A percentile compares a stretch with the other conserved stretches of the same genome.
Conservation (phyloP, 148 eudicot genomes). For the Rhododendron griersonianum region DNA sequence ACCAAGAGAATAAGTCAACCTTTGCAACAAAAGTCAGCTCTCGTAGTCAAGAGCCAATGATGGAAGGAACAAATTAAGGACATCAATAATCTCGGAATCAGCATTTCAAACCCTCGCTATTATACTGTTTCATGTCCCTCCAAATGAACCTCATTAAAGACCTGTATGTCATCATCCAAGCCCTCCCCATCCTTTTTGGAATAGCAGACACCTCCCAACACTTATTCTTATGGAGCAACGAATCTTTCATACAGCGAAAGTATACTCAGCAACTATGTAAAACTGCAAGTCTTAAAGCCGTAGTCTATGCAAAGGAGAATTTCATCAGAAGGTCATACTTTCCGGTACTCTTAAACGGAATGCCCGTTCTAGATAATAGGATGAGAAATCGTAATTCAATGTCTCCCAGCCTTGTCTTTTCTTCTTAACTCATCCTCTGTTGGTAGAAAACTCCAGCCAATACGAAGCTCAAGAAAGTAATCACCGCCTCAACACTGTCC, state of each 20-base stretch:
- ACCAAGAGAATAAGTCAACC: not conserved
- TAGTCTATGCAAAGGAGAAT: not conserved
- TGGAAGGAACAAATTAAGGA: not conserved
- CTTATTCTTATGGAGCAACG: not conserved
- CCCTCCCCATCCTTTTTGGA: not conserved
- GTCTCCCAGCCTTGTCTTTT: not conserved
- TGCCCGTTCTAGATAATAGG: not conserved
- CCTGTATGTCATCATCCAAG: not conserved
- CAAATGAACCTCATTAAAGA: not conserved
- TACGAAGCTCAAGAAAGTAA: not conserved
- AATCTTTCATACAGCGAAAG: not conserved
- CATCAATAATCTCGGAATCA: not conserved
- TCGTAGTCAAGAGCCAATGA: not conserved
- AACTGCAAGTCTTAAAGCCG: not conserved
- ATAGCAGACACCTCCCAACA: not conserved
- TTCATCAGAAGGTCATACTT: not conserved
- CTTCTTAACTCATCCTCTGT: not conserved
- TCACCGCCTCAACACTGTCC: not conserved
- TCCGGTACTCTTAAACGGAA: not conserved
- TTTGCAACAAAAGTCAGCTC: not conserved
- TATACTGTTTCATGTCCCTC: not conserved
- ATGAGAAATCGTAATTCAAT: not conserved
- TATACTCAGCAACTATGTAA: not conserved
- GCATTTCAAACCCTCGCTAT: not conserved
- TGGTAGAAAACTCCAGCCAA: not conserved